Percentiles rank a stretch among this genome's conserved stretches.
phyloP scores from a whole-genome alignment of 129 eudicot species.

The Calendula officinalis region DNA sequence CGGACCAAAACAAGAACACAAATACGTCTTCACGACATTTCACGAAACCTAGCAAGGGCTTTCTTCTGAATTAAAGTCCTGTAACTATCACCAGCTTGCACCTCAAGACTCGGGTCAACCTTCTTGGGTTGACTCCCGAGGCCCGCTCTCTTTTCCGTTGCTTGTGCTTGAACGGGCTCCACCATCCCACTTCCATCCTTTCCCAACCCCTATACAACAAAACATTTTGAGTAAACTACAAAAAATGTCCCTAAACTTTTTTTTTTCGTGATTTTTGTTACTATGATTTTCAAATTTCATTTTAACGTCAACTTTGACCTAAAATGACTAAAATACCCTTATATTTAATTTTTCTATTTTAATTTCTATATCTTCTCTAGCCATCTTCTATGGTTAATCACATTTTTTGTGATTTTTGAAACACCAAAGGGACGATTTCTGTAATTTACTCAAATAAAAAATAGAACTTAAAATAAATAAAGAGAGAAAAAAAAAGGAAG shows the following conservation, averaged over 20 bases:
- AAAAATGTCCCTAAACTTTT: slow-evolving; percentile 30
- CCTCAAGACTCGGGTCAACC: slow-evolving; percentile 85
- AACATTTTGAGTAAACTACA: slow-evolving; percentile 22
- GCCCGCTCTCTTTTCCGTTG: slow-evolving; percentile 78
- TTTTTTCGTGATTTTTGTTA: slow-evolving; percentile 5
- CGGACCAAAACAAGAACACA: no score
- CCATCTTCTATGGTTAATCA: no score
- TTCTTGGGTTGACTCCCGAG: slow-evolving; percentile 91
- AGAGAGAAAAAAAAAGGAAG: slow-evolving; percentile 14
- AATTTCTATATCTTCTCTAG: no score
- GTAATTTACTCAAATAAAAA: no score
- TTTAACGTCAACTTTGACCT: neutral
- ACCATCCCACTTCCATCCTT: slow-evolving; percentile 97
- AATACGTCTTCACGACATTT: slow-evolving; percentile 51
- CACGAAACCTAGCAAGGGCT: slow-evolving; percentile 92
- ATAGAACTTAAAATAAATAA: neutral
- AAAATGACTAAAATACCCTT: neutral
- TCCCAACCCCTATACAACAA: slow-evolving; percentile 71
- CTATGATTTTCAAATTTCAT: neutral
- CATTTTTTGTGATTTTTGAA: no score
- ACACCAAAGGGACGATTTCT: no score
- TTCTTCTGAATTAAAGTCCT: slow-evolving; percentile 89
- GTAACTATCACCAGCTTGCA: slow-evolving; percentile 96
- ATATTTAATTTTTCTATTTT: no score
- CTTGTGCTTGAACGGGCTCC: slow-evolving; percentile 93